Base-by-base conservation (phyloP, 164 flowering plant genomes). In the Pachysandra terminalis region DNA sequence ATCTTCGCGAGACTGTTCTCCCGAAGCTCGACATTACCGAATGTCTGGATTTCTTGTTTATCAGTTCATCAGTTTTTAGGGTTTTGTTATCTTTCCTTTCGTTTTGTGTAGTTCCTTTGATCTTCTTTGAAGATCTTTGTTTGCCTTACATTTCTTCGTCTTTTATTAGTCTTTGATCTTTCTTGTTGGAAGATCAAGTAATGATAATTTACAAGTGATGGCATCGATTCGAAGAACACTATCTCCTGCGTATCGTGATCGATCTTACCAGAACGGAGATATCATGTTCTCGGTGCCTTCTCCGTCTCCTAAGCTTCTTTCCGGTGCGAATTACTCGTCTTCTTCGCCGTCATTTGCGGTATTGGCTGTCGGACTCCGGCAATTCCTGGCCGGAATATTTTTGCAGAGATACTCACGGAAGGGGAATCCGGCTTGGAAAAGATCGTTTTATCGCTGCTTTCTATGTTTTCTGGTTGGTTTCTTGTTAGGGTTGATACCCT, bases 181-280 rank as follows among this genome's bases (percentile, higher is more conserved):
- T 45, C 51, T 12, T 12, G 4, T 45, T 45, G 14, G 17, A 45
- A 2, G 51, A 12, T 45, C 51, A 1, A 45, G 10, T 59, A 17
- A 41, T 5, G 16, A 17, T 28, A 13, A 6, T 17, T 1, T 35
- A 0, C 45, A 48, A 59, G 22, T 54, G 51, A 91, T 91, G 97
- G 91, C 93, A 23, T 91, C 96, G 64, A 77, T 91, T 72, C 84
- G 97, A 32, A 73, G 97, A 67, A 78, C 91, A 24, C 82, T 74
- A 21, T 85, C 91, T 56, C 93, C 96, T 56, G 82, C 81, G 40
- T 73, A 80, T 71, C 76, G 78, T 56, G 88, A 83, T 56, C 89
- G 93, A 41, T 56, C 79, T 23, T 69, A 83, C 49, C 78, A 56
- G 28, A 86, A 83, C 66, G 88, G 83, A 1, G 74, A 56, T 7